phyloP scores from a whole-genome alignment of 2,329 filamentous ascomycete species.

The Epichloe bromicola region DNA sequence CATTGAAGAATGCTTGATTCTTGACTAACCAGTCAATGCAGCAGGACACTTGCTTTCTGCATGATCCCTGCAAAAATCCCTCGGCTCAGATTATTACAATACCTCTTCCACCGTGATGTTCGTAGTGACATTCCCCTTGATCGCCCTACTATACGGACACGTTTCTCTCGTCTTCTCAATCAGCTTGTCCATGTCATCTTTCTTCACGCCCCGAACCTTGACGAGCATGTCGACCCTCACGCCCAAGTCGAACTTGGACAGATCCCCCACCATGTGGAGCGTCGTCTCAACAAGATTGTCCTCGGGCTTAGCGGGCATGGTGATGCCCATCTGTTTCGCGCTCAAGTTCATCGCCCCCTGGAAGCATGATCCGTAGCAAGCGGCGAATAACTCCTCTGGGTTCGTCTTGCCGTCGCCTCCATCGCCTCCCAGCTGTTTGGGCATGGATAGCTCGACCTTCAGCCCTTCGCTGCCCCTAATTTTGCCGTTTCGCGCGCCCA shows the following conservation, averaged over 20 bases:
- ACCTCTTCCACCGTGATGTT: slow-evolving; percentile 12
- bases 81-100: no score
- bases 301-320: slow-evolving; percentile 23
- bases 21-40: no score
- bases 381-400: slow-evolving; percentile 33
- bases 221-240: slow-evolving; percentile 30
- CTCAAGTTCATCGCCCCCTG: slow-evolving; percentile 32
- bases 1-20: no score
- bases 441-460: slow-evolving; percentile 25
- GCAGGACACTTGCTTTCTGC: no score
- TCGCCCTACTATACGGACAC: slow-evolving; percentile 17
- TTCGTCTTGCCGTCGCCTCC: slow-evolving; percentile 29
- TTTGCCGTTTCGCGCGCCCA: slow-evolving; percentile 22
- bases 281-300: slow-evolving; percentile 27
- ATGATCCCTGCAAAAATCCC: no score
- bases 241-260: slow-evolving; percentile 31
- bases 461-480: slow-evolving; percentile 16
- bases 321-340: slow-evolving; percentile 25
- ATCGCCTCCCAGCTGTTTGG: slow-evolving; percentile 27
- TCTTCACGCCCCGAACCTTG: slow-evolving; percentile 17
- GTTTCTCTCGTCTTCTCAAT: slow-evolving; percentile 15
- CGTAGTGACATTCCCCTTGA: slow-evolving; percentile 14
- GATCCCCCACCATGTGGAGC: slow-evolving; percentile 28
- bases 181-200: slow-evolving; percentile 14
- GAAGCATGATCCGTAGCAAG: slow-evolving; percentile 34